Evolutionary conservation across 352 stramenopile species (phyloP).

Genomic region (Pseudoperonospora humuli): DNA sequence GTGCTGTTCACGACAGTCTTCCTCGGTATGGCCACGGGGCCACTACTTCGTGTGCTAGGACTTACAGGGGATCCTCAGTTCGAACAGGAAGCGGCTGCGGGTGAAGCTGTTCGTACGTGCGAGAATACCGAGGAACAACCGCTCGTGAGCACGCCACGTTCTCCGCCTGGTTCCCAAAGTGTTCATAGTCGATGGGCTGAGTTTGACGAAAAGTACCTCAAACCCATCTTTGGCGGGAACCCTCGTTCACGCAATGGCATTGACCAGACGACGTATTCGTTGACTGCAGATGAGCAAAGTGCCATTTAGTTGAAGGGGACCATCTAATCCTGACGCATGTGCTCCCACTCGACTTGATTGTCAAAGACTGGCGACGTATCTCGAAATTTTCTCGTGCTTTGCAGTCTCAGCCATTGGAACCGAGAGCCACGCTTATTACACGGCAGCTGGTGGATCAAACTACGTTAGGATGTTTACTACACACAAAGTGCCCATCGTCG

Average conservation of each 20-base stretch:
- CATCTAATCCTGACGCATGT: slow-evolving; percentile 54
- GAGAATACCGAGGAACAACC: slow-evolving; percentile 17
- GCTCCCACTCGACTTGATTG: slow-evolving; percentile 48
- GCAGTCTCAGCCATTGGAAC: too few species aligned
- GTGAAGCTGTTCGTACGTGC: slow-evolving; percentile 8
- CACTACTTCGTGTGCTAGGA: slow-evolving; percentile 28
- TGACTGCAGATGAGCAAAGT: not conserved
- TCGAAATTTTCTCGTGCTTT: slow-evolving; percentile 27
- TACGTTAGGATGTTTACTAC: slow-evolving; percentile 6
- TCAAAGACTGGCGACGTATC: slow-evolving; percentile 36
- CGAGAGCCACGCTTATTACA: too few species aligned
- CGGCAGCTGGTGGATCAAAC: too few species aligned
- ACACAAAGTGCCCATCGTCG: too few species aligned
- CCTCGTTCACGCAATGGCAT: slow-evolving; percentile 20
- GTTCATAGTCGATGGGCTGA: slow-evolving; percentile 49
- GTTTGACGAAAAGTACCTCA: slow-evolving; percentile 58
- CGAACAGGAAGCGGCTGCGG: not conserved
- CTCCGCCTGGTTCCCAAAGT: slow-evolving; percentile 25
- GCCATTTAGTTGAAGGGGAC: not conserved
- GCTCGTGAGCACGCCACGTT: slow-evolving; percentile 5
- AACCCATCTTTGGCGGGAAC: slow-evolving; percentile 55
- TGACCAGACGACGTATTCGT: slow-evolving; percentile 8
- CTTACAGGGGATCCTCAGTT: slow-evolving; percentile 17
- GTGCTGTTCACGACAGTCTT: slow-evolving; percentile 64
- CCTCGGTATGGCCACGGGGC: slow-evolving; percentile 38